Percentiles rank a stretch among this genome's conserved stretches.
phyloP scores from a whole-genome alignment of 75 land plant species.

The Picea glauca region DNA sequence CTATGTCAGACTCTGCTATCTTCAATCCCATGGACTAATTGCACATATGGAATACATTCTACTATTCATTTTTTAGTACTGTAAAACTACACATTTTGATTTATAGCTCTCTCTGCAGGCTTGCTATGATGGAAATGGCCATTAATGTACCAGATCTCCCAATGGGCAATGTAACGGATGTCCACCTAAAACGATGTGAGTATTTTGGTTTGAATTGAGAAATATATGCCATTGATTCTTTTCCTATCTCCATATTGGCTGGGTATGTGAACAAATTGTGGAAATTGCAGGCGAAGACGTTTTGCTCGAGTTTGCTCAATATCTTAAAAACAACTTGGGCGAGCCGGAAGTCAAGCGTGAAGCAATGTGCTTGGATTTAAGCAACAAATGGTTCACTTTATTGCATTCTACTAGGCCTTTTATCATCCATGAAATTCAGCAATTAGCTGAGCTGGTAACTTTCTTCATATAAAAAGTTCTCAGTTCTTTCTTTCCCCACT shows the following conservation, averaged over 20 bases:
- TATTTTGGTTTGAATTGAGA: background rate
- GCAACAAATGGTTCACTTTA: slow-evolving; percentile 71
- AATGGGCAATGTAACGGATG: slow-evolving; percentile 51
- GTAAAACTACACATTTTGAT: too few relatives aligned
- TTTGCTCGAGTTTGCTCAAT: slow-evolving; percentile 39
- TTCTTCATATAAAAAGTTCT: background rate
- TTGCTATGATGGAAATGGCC: slow-evolving; percentile 73
- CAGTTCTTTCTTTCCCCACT: background rate
- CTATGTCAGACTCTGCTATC: too few relatives aligned
- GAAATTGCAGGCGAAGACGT: slow-evolving; percentile 48
- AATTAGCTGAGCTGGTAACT: slow-evolving; percentile 61
- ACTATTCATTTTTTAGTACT: background rate
- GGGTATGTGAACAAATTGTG: too few relatives aligned
- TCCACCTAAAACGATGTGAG: slow-evolving; percentile 64
- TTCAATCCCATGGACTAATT: too few relatives aligned
- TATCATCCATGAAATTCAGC: slow-evolving; percentile 31
- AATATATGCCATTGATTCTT: too few relatives aligned
- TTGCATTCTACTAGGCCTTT: slow-evolving; percentile 62
- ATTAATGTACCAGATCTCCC: slow-evolving; percentile 60
- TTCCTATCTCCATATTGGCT: too few relatives aligned
- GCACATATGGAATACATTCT: too few relatives aligned
- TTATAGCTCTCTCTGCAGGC: slow-evolving; percentile 19
- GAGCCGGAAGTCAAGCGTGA: slow-evolving; percentile 24
- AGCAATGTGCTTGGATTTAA: slow-evolving; percentile 59
- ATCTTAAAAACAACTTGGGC: slow-evolving; percentile 18